A percentile compares a stretch with the other conserved stretches of the same genome.
Conservation (phyloP, 2,329 filamentous ascomycete genomes). For the Xenoacremonium recifei region DNA sequence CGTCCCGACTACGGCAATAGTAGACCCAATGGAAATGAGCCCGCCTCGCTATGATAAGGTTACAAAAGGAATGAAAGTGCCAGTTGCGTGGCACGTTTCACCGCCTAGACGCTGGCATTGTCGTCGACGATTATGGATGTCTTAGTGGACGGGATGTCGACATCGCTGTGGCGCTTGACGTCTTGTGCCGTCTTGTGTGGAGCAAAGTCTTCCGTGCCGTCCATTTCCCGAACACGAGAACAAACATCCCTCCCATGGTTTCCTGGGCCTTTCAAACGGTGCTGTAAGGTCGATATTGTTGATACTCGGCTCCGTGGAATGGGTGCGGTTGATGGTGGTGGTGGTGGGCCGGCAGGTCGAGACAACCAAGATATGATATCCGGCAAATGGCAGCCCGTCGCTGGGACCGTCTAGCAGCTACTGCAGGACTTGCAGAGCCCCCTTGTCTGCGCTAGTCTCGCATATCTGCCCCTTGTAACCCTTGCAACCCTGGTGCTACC, state of each 20-base stretch:
- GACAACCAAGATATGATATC: too few relatives aligned
- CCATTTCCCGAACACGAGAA: too few relatives aligned
- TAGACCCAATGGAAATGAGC: background rate
- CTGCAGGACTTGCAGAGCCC: slow-evolving; percentile 10
- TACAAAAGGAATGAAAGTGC: background rate
- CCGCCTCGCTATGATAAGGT: background rate
- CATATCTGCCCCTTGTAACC: slow-evolving; percentile 6
- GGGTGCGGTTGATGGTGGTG: too few relatives aligned
- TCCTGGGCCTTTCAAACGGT: too few relatives aligned
- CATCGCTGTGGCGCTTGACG: slow-evolving; percentile 27
- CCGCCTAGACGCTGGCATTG: too few relatives aligned
- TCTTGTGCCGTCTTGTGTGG: slow-evolving; percentile 5
- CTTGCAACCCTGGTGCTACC: slow-evolving; percentile 15
- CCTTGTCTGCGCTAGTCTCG: slow-evolving; percentile 17
- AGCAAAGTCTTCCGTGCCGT: too few relatives aligned
- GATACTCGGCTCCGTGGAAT: too few relatives aligned
- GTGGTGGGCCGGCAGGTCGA: too few relatives aligned
- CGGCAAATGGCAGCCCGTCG: too few relatives aligned
- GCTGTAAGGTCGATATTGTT: too few relatives aligned
- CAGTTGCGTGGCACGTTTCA: slow-evolving; percentile 7
- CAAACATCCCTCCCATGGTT: too few relatives aligned
- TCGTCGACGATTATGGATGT: too few relatives aligned
- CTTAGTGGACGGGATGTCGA: slow-evolving; percentile 22
- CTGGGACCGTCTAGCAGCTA: slow-evolving; percentile 21
- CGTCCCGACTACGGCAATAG: background rate